A percentile compares a stretch with the other conserved stretches of the same genome.
Conservation (phyloP, 2,329 filamentous ascomycete species). For the Aspergillus sp. region DNA sequence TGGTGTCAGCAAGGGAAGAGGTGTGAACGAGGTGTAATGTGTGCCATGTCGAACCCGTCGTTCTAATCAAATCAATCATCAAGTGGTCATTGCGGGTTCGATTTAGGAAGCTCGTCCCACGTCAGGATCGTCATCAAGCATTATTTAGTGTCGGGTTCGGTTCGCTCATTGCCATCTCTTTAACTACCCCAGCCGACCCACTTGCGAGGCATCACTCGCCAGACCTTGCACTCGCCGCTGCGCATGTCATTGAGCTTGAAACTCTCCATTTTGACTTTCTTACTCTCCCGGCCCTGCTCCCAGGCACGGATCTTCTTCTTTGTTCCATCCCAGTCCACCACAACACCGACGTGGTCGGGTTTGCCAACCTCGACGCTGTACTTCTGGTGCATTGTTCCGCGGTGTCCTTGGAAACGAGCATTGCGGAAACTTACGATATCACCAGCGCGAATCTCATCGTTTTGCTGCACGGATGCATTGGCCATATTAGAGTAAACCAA, state of each 20-base stretch:
- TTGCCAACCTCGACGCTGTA: slow-evolving; percentile 87
- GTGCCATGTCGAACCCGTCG: slow-evolving; percentile 3
- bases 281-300: slow-evolving; percentile 92
- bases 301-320: slow-evolving; percentile 96
- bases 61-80: slow-evolving; percentile 5
- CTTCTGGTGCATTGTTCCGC: slow-evolving; percentile 92
- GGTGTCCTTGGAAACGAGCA: slow-evolving; percentile 90
- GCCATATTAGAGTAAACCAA: slow-evolving; percentile 92
- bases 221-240: slow-evolving; percentile 94
- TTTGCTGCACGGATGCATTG: slow-evolving; percentile 85
- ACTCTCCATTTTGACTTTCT: slow-evolving; percentile 90
- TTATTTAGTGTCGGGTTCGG: slow-evolving; percentile 7
- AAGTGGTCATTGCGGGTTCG: slow-evolving; percentile 7
- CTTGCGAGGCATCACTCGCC: slow-evolving; percentile 86
- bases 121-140: slow-evolving; percentile 13
- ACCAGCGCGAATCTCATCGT: slow-evolving; percentile 88
- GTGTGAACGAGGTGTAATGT: slow-evolving; percentile 1
- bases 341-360: slow-evolving; percentile 82
- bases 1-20: background rate
- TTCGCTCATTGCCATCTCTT: background rate
- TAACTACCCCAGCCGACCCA: slow-evolving; percentile 82
- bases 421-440: slow-evolving; percentile 94
- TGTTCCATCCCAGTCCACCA: slow-evolving; percentile 95
- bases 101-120: background rate
- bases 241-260: slow-evolving; percentile 90